A percentile compares a stretch with the other conserved stretches of the same genome.
These are phyloP conservation scores for Ganoderma lucidum DNA, from an alignment of 1,284 basidiomycete species.

Conservation along the genomic window DNA sequence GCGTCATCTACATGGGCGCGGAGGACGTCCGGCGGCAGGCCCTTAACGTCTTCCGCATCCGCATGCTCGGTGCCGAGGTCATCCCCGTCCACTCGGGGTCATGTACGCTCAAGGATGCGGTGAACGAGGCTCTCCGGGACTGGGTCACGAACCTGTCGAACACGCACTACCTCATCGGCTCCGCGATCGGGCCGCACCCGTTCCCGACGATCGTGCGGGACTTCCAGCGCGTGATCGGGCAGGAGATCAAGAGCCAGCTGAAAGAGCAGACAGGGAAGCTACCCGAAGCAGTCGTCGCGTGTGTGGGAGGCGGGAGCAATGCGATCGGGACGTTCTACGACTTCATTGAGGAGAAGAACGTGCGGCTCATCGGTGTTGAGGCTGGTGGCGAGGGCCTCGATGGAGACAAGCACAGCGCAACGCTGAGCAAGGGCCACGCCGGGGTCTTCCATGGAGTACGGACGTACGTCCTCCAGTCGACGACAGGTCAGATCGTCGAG, in stretches of 20 bases:
- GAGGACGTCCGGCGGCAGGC: conserved; percentile 97
- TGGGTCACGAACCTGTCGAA: conserved; percentile 97
- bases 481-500: conserved; percentile 93
- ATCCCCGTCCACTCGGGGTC: conserved; percentile 95
- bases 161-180: conserved; percentile 98
- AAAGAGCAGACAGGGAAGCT: conserved; percentile 81
- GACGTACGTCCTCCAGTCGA: conserved; percentile 93
- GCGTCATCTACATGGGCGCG: conserved; percentile 98
- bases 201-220: conserved; percentile 99
- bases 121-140: conserved; percentile 96
- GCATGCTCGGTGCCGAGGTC: conserved; percentile 95
- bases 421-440: conserved; percentile 87
- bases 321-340: conserved; percentile 98
- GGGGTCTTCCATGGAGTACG: conserved; percentile 97
- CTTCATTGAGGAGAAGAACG: conserved; percentile 87
- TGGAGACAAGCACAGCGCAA: conserved; percentile 90
- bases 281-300: conserved; percentile 95
- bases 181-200: conserved; percentile 97
- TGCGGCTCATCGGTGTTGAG: conserved; percentile 92
- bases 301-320: conserved; percentile 97
- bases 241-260: conserved; percentile 94
- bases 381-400: conserved; percentile 94
- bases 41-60: conserved; percentile 97
- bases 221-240: conserved; percentile 95
- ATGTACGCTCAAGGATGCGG: conserved; percentile 96